Percentiles rank a stretch among this genome's conserved stretches.
These are phyloP conservation scores for Henckelia pumila DNA, from an alignment of 257 asterid species.

Conservation along the genomic window DNA sequence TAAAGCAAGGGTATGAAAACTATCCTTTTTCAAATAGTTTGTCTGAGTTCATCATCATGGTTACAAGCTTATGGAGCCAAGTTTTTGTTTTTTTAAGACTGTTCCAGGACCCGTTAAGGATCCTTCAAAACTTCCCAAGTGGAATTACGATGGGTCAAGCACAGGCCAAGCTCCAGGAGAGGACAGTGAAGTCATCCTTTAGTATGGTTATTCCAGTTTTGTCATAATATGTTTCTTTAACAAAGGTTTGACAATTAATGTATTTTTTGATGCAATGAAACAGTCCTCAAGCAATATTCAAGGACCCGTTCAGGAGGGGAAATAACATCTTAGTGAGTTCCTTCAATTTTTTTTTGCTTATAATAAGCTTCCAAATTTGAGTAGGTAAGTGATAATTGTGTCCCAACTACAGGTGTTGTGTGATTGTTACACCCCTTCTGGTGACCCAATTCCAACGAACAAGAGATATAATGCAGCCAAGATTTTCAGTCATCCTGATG, in stretches of 20 bases:
- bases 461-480: slow-evolving; percentile 51
- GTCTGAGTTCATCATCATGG: no score
- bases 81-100: slow-evolving; percentile 20
- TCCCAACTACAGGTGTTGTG: slow-evolving; percentile 43
- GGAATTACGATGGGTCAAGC: slow-evolving; percentile 38
- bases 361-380: not conserved
- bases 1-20: slow-evolving; percentile 29
- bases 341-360: not conserved
- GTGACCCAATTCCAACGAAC: slow-evolving; percentile 59
- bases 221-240: not conserved
- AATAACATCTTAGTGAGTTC: slow-evolving; percentile 42
- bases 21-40: not conserved
- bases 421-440: slow-evolving; percentile 58
- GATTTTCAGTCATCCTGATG: slow-evolving; percentile 50
- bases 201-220: slow-evolving; percentile 9
- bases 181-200: slow-evolving; percentile 32
- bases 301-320: slow-evolving; percentile 59
- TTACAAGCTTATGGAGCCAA: not conserved
- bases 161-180: slow-evolving; percentile 37
- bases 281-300: slow-evolving; percentile 61
- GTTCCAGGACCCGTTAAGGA: slow-evolving; percentile 16
- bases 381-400: not conserved
- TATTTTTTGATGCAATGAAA: slow-evolving; percentile 5
- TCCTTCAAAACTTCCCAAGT: slow-evolving; percentile 28
- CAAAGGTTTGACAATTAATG: not conserved